Evolutionary conservation across 2,329 filamentous ascomycete genomes (phyloP), one percentile per base, ranked within the genome.

Genomic region (Fusarium sp.): DNA sequence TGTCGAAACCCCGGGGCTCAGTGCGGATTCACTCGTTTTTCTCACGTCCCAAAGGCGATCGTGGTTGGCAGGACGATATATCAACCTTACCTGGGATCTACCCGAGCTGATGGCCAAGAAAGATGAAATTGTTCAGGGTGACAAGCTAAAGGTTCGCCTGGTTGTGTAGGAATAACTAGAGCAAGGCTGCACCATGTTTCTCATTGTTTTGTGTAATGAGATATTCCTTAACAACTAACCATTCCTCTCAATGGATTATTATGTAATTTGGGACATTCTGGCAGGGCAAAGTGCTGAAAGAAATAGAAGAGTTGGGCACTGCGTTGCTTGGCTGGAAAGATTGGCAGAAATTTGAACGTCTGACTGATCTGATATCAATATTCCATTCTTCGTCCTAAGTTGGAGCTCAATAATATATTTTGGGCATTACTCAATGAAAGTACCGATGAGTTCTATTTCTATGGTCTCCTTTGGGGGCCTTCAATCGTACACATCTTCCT

Each of bases 81-180:
- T 66, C 2, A 71, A 71, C 8, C 34, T 71, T 14, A 71, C 65
- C 3, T 71, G 68, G 65, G 68, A 71, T 38, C 53, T 72, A 6
- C 56, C 64, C 1, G 58, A 71, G 14, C 46, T 71, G 2, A 64
- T 69, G 56, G 31, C 36, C 0, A 71, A 71, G 27, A 20, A 64
- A 34, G 13, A 36, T 20, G 49, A 53, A n/a, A 53, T 53, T 34
- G 31, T 53, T 4, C 16, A 14, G 20, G 31, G 31, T n/a, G 49
- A 36, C 29, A 53, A 53, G 29, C 14, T 53, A 11, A 53, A 53
- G 31, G 29, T 53, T 11, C 49, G 49, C 16, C 31, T 53, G 8
- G 49, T 14, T 25, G 49, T 53, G 10, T 53, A 53, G 18, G 13
- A 23, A 27, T 6, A 14, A 8, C 10, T 40, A 1, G 38, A 44